Base-by-base conservation (phyloP, 1,284 basidiomycete genomes). In the Afroboletus lepidellus region DNA sequence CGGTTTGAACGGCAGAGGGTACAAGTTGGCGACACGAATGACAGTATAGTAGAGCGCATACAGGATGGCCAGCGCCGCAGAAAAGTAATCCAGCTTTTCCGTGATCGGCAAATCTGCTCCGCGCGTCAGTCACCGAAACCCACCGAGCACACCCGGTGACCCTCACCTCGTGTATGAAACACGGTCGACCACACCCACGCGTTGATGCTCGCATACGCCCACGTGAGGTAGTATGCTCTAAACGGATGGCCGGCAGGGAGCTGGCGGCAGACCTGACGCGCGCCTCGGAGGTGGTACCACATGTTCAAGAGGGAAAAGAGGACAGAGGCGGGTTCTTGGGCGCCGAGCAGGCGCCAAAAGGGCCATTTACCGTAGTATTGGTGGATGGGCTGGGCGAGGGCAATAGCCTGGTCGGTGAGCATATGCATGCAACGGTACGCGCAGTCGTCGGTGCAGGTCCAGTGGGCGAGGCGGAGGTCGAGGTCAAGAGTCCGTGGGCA, bases 291-390 rank as follows among this genome's bases (percentile, higher is more conserved):
- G 66, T 98, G 92, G 23, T 80, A 81, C 71, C 77, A 82, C 27
- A 97, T 74, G 69, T 99, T 99, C 53, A 87, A 69, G 21, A 98
- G 60, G 8, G 92, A 95, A 74, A 98, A 98, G 29, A 85, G 68
- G 49, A 98, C 94, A 12, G 92, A 92, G 13, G 94, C 85, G 5
- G 96, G 95, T 70, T 99, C 97, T 70, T 99, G 97, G 71, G 93
- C 88, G 24, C 93, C 93, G 6, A 78, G 71, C 21, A 91, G 73
- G 36, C 94, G 79, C 81, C 86, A 88, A 70, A 98, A 98, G 0
- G 94, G 92, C 95, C 96, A 99, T 75, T 99, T 99, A 23, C 97
- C 97, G 63, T 94, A 84, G 70, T 91, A 98, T 64, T 97, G 94
- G 49, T 90, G 78, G 20, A 89, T 72, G 27, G 34, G 71, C 60